Conservation (phyloP, 202 grass and related monocot genomes). For the Dendrocalamus latiflorus region DNA sequence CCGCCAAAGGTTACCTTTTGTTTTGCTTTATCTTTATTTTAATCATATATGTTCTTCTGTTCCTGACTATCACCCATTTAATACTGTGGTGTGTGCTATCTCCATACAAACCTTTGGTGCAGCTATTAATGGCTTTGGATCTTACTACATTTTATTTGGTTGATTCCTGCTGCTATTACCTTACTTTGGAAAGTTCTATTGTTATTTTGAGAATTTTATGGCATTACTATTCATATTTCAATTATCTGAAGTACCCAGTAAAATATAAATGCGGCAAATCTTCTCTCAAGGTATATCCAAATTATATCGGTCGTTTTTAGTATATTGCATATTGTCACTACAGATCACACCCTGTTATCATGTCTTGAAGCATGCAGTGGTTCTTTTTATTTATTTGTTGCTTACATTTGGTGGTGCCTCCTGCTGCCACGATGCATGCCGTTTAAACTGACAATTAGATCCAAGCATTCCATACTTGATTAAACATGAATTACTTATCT, state of each 20-base stretch:
- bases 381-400: neutral
- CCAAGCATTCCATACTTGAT: neutral
- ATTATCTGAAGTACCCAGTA: neutral
- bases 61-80: neutral
- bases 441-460: neutral
- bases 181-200: neutral
- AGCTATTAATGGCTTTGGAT: neutral
- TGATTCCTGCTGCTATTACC: neutral
- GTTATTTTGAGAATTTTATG: neutral
- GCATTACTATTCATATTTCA: neutral
- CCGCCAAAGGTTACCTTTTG: conserved; percentile 70
- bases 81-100: neutral
- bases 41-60: neutral
- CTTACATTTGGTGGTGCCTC: neutral
- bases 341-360: neutral
- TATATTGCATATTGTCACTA: neutral
- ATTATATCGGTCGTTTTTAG: neutral
- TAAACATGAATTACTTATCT: neutral
- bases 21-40: conserved; percentile 14
- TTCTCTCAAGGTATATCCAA: neutral
- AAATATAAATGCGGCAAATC: neutral
- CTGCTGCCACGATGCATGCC: neutral
- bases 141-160: conserved; percentile 11
- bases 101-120: neutral
- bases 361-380: neutral